Evolutionary conservation across 1,139 yeast species (phyloP).

Genomic region (Diutina sp.): DNA sequence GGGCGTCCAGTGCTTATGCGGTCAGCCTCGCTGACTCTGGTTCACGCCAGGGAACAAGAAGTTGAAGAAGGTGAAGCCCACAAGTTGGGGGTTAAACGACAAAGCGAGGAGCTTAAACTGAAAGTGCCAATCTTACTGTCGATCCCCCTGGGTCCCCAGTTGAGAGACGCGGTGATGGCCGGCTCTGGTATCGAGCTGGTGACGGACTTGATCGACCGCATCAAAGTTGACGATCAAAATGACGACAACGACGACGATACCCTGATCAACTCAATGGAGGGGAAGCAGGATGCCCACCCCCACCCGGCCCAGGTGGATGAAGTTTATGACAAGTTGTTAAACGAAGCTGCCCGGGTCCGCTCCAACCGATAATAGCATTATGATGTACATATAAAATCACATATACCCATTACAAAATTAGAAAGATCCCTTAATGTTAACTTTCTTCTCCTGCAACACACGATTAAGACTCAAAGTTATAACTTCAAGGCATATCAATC

Average conservation of each 20-base stretch:
- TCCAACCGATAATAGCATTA: background rate
- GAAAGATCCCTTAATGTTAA: no score
- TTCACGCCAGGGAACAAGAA: conserved; percentile 64
- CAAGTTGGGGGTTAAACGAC: conserved; percentile 71
- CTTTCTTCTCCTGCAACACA: background rate
- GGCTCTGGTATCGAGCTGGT: conserved; percentile 72
- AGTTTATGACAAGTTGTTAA: conserved; percentile 56
- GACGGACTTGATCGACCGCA: conserved; percentile 54
- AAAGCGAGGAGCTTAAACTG: conserved; percentile 17
- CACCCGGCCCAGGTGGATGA: conserved; percentile 41
- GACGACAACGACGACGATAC: conserved; percentile 15
- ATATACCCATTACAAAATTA: background rate
- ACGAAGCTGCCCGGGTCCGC: conserved; percentile 53
- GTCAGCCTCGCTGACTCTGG: conserved; percentile 51
- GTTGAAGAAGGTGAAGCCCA: conserved; percentile 89
- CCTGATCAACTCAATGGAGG: conserved; percentile 17
- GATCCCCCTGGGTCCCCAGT: conserved; percentile 64
- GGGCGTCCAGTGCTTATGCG: conserved; percentile 61
- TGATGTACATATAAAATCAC: background rate
- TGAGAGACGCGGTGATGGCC: conserved; percentile 63
- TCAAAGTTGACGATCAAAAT: conserved; percentile 26
- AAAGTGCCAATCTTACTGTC: conserved; percentile 24
- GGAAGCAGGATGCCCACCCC: conserved; percentile 4
- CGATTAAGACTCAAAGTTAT: no score
- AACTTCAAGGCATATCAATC: no score